Evolutionary conservation across 2,329 filamentous ascomycete species (phyloP), one percentile per base, ranked within the genome.

Genomic region (Lachnellula hyalina): DNA sequence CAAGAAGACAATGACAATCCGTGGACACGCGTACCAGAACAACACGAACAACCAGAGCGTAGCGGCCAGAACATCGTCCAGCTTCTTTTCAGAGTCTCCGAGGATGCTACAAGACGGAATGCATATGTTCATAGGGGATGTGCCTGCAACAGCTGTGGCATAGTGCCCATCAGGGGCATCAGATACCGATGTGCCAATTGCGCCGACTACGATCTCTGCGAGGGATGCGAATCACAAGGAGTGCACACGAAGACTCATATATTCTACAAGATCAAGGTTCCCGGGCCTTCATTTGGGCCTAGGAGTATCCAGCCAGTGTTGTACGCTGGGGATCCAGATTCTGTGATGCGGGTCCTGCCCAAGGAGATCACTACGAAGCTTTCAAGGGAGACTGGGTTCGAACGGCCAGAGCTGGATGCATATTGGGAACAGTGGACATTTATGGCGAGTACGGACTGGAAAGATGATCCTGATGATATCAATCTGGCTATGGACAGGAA

Each of bases 391-490:
- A 91, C 88, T 0, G 84, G 84, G 17, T 89, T 95, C 71, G 91
- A 96, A 67, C 82, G 87, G 28, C 87, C 90, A 1, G 90, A 96
- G 70, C 76, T 99, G 5, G 93, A 97, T 72, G 93, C 92, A 6
- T 83, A 96, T 42, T 97, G 92, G 86, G 93, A 97, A 67, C 93
- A 97, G 68, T 99, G 96, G 81, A 92, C 89, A 5, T 96, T 92
- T 69, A 86, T 96, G 72, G 93, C 93, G 42, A 93, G 89, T 62
- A 86, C 86, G 5, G 86, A 93, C 68, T 96, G 88, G 87, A 75
- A 83, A 35, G 82, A 87, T 17, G 93, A 97, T 67, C 89, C 90
- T 0, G 85, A 89, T 63, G 81, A 85, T 21, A 78, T 96, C 42
- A 78, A 81, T 53, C 79, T 93, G 63, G 94, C 91, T 35, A 95